Percentiles rank a stretch among this genome's conserved stretches.
Conservation (phyloP, 73 alveolate species). For the Paramecium bursaria region DNA sequence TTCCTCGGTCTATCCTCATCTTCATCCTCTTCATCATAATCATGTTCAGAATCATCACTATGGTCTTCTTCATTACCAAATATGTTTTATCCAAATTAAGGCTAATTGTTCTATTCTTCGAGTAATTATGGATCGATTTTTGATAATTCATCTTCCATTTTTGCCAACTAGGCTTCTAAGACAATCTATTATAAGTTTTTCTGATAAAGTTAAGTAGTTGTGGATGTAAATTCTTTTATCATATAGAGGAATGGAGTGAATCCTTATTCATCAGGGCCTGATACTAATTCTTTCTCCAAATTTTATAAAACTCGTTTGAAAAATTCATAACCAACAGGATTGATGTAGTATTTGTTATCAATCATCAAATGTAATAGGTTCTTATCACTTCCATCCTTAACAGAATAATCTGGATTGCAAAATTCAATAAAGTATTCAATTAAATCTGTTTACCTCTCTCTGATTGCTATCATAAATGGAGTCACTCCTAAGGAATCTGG, state of each 20-base stretch:
- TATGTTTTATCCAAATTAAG: slow-evolving; percentile 48
- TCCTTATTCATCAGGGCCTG: slow-evolving; percentile 8
- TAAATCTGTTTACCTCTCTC: not conserved
- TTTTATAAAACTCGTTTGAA: not conserved
- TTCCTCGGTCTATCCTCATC: slow-evolving; percentile 22
- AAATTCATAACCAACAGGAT: not conserved
- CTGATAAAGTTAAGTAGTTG: not conserved
- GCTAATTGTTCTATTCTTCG: not conserved
- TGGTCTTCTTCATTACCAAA: slow-evolving; percentile 36
- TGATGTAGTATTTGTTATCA: not conserved
- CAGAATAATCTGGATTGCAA: not conserved
- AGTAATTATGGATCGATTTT: not conserved
- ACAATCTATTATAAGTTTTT: not conserved
- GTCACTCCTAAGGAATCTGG: slow-evolving; percentile 83
- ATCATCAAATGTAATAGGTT: slow-evolving; percentile 12
- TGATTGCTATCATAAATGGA: slow-evolving; percentile 63
- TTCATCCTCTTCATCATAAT: slow-evolving; percentile 66
- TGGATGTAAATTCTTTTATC: not conserved
- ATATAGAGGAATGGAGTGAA: slow-evolving; percentile 33
- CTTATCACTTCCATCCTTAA: not conserved
- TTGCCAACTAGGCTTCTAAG: not conserved
- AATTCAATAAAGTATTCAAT: not conserved
- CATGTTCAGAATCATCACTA: not conserved
- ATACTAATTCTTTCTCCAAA: not conserved
- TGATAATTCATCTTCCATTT: slow-evolving; percentile 12